These are phyloP conservation scores for Zymoseptoria ardabiliae DNA, from an alignment of 2,329 filamentous ascomycete species.

Conservation along the genomic window DNA sequence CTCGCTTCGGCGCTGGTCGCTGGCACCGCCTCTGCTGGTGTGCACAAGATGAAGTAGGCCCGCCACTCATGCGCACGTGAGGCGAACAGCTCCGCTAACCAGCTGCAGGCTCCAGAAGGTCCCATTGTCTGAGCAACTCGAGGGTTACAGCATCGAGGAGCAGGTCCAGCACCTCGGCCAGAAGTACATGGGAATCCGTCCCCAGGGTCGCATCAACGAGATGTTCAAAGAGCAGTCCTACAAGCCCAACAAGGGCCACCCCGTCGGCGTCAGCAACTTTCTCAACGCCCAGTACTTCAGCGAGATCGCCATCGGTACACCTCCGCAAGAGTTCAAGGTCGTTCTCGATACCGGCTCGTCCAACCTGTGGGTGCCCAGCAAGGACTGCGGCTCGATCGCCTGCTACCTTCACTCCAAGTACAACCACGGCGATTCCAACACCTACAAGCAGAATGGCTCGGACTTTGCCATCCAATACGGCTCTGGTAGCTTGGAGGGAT, in stretches of 20 bases:
- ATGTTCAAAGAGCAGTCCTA: conserved; percentile 72
- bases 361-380: conserved; percentile 96
- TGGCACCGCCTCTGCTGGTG: conserved; percentile 65
- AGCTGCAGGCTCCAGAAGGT: conserved; percentile 68
- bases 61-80: not conserved
- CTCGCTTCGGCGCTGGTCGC: conserved; percentile 68
- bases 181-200: conserved; percentile 88
- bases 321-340: conserved; percentile 94
- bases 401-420: conserved; percentile 98
- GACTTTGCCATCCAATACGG: conserved; percentile 92
- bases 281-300: conserved; percentile 99
- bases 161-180: conserved; percentile 80
- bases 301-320: conserved; percentile 85
- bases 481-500: conserved; percentile 87
- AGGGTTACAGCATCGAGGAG: conserved; percentile 68
- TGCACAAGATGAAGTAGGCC: conserved; percentile 67
- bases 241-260: conserved; percentile 61
- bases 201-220: conserved; percentile 61
- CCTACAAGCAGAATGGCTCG: conserved; percentile 89
- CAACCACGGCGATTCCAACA: conserved; percentile 79
- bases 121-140: conserved; percentile 81
- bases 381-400: conserved; percentile 85
- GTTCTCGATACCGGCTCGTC: conserved; percentile 97
- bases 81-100: conserved; percentile 6
- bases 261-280: conserved; percentile 91